These are phyloP conservation scores for Hanseniaspora taiwanica DNA, from an alignment of 805 yeast species.

Conservation along the genomic window DNA sequence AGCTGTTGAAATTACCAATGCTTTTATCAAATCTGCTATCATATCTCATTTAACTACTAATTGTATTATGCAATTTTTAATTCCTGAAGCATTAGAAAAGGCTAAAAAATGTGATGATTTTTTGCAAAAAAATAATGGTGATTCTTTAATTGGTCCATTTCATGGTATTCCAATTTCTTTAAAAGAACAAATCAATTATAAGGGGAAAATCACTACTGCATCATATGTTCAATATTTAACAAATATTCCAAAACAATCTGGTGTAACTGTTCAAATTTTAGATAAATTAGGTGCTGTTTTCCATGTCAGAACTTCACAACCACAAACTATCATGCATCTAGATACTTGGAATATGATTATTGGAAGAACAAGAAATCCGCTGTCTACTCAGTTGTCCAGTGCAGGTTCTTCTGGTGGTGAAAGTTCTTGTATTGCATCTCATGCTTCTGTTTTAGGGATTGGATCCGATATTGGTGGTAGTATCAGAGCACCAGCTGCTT, in stretches of 20 bases:
- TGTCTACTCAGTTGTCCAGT: constrained; percentile 42
- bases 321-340: constrained; percentile 58
- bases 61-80: constrained; percentile 46
- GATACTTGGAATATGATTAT: constrained; percentile 48
- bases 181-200: constrained; percentile 49
- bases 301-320: constrained; percentile 53
- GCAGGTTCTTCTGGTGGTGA: constrained; percentile 74
- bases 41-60: constrained; percentile 52
- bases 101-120: constrained; percentile 47
- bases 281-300: constrained; percentile 45
- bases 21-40: constrained; percentile 53
- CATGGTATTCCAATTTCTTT: constrained; percentile 60
- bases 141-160: constrained; percentile 48
- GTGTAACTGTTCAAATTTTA: constrained; percentile 34
- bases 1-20: constrained; percentile 41
- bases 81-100: constrained; percentile 45
- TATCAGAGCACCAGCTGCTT: constrained; percentile 56
- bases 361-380: constrained; percentile 47
- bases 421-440: constrained; percentile 47
- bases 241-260: constrained; percentile 33
- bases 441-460: constrained; percentile 48
- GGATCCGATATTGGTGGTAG: constrained; percentile 69
- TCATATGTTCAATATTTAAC: constrained; percentile 42
- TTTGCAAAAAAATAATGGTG: constrained; percentile 30
- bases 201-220: constrained; percentile 43